A percentile compares a stretch with the other conserved stretches of the same genome.
These are phyloP conservation scores for Termitomyces sp. DNA, from an alignment of 768 basidiomycete species.

Conservation along the genomic window DNA sequence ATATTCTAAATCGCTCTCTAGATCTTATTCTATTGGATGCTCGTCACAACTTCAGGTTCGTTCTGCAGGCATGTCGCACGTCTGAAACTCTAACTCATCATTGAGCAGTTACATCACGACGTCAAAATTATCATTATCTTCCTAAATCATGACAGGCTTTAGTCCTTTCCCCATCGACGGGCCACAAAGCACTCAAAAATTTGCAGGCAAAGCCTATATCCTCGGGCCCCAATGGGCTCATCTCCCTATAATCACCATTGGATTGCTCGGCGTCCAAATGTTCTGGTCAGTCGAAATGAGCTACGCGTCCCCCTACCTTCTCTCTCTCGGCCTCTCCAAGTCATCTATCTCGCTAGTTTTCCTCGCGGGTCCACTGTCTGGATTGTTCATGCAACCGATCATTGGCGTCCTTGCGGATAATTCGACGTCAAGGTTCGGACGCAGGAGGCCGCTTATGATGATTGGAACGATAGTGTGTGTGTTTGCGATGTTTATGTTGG, in stretches of 20 bases:
- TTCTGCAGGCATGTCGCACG: not conserved
- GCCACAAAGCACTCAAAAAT: constrained; percentile 4
- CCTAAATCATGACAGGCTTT: constrained; percentile 11
- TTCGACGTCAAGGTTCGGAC: constrained; percentile 78
- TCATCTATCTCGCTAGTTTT: constrained; percentile 88
- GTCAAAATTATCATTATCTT: not conserved
- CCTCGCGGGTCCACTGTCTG: constrained; percentile 87
- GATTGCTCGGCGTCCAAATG: constrained; percentile 80
- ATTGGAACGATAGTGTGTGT: constrained; percentile 63
- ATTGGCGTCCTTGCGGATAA: constrained; percentile 88
- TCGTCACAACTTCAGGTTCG: not conserved
- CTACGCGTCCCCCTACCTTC: constrained; percentile 84
- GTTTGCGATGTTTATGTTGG: constrained; percentile 74
- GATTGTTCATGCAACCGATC: constrained; percentile 86
- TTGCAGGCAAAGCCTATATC: constrained; percentile 51
- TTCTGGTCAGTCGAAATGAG: constrained; percentile 97
- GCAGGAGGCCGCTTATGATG: constrained; percentile 85
- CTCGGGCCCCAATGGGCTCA: constrained; percentile 66
- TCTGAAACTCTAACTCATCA: not conserved
- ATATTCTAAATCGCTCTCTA: too few relatives aligned
- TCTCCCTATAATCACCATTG: constrained; percentile 70
- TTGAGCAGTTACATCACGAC: not conserved
- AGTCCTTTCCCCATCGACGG: constrained; percentile 3
- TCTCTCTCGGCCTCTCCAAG: constrained; percentile 85
- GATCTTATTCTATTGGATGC: not conserved